These are phyloP conservation scores for Tylopilus sp. DNA, from an alignment of 768 basidiomycete species.

Conservation along the genomic window DNA sequence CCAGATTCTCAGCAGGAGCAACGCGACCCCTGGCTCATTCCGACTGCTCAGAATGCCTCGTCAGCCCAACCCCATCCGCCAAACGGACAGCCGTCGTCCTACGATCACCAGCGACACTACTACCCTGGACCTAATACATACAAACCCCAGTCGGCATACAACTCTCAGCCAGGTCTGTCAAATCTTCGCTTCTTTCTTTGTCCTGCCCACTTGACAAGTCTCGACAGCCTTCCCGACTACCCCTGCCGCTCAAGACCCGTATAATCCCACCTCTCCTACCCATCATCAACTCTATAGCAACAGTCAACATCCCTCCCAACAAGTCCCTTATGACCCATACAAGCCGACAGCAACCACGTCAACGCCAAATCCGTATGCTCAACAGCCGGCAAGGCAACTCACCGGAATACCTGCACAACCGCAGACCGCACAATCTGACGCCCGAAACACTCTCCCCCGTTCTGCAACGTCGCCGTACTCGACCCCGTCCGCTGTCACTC, in stretches of 20 bases:
- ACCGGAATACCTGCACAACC: conserved; percentile 16
- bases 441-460: conserved; percentile 22
- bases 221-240: conserved; percentile 11
- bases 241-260: conserved; percentile 24
- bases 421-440: conserved; percentile 33
- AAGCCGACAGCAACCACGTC: conserved; percentile 23
- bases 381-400: conserved; percentile 11
- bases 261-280: conserved; percentile 17
- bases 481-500: conserved; percentile 9
- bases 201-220: conserved; percentile 4
- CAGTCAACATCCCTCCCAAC: conserved; percentile 15
- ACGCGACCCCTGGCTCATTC: conserved; percentile 27
- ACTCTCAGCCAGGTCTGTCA: conserved; percentile 24
- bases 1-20: conserved; percentile 24
- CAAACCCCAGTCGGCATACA: conserved; percentile 19
- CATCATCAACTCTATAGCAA: conserved; percentile 15
- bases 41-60: conserved; percentile 16
- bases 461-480: conserved; percentile 27
- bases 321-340: conserved; percentile 35
- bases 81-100: conserved; percentile 12
- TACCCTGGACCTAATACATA: conserved; percentile 29
- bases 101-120: conserved; percentile 31
- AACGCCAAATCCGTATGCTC: conserved; percentile 22
- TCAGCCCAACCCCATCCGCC: conserved; percentile 14
- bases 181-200: neutral